These are phyloP conservation scores for Dactylella cylindrospora DNA, from an alignment of 2,329 filamentous ascomycete genomes.

Conservation along the genomic window DNA sequence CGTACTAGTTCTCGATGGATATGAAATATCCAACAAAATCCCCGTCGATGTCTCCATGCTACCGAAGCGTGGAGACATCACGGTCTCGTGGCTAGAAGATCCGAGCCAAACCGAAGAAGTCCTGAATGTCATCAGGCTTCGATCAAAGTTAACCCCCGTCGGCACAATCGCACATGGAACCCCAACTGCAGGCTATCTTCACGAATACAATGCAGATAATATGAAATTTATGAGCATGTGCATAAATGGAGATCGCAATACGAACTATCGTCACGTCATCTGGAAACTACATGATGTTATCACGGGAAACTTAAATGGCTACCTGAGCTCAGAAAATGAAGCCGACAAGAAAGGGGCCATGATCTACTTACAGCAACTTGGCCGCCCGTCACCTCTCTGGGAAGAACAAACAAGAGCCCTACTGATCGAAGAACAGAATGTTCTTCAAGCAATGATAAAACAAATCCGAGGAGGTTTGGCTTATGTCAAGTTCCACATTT, in stretches of 20 bases:
- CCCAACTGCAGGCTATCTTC: slow-evolving; percentile 4
- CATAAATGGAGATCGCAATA: slow-evolving; percentile 3
- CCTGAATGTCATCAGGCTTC: slow-evolving; percentile 25
- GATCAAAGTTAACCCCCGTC: slow-evolving; percentile 7
- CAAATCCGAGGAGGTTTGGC: slow-evolving; percentile 17
- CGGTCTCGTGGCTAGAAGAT: slow-evolving; percentile 23
- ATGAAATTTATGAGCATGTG: slow-evolving; percentile 2
- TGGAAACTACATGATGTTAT: slow-evolving; percentile 23
- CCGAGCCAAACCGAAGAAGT: slow-evolving; percentile 25
- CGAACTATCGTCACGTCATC: slow-evolving; percentile 27
- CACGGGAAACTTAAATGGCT: slow-evolving; percentile 9
- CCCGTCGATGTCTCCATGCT: slow-evolving; percentile 16
- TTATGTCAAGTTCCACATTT: slow-evolving; percentile 10
- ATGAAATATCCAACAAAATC: slow-evolving; percentile 30
- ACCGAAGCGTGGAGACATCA: slow-evolving; percentile 8
- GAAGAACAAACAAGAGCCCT: slow-evolving; percentile 30
- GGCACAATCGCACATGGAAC: slow-evolving; percentile 7
- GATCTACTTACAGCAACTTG: slow-evolving; percentile 15
- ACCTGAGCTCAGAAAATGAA: slow-evolving; percentile 3
- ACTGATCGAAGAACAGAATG: slow-evolving; percentile 31
- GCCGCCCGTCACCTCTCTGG: slow-evolving; percentile 29
- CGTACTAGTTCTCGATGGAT: slow-evolving; percentile 21
- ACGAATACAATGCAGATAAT: slow-evolving; percentile 9
- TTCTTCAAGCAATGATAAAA: slow-evolving; percentile 25
- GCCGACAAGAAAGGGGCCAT: slow-evolving; percentile 1